Conservation (phyloP, 2,329 filamentous ascomycete species). For the Pseudogymnoascus sp. region DNA sequence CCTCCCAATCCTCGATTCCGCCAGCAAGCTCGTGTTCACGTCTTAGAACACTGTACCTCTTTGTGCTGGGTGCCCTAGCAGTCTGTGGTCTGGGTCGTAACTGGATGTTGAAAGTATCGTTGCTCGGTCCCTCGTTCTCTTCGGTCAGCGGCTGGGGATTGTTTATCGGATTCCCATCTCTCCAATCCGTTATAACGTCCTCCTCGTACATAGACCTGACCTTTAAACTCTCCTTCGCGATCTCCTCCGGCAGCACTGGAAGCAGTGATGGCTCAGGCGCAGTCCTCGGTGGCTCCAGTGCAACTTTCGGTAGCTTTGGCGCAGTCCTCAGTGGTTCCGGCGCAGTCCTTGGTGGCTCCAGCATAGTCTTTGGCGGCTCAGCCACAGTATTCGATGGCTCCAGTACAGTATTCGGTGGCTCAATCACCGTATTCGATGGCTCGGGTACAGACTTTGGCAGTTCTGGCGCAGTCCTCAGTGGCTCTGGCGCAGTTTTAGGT, state of each 20-base stretch:
- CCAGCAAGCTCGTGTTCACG: constrained; percentile 43
- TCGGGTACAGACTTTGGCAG: not conserved
- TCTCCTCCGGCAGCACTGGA: constrained; percentile 19
- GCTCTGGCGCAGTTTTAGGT: not conserved
- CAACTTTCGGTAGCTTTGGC: not conserved
- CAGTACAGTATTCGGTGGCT: not conserved
- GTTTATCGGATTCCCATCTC: constrained; percentile 1
- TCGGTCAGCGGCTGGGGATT: not conserved
- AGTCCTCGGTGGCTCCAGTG: not conserved
- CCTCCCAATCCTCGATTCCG: constrained; percentile 60
- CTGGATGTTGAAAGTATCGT: constrained; percentile 3
- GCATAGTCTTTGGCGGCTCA: not conserved
- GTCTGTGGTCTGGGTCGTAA: constrained; percentile 19
- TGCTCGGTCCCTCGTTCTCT: not conserved
- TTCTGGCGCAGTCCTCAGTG: not conserved
- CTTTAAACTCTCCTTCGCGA: constrained; percentile 29
- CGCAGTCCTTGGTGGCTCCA: not conserved
- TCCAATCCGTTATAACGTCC: constrained; percentile 12
- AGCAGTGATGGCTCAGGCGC: not conserved
- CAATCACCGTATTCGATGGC: not conserved
- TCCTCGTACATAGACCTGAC: constrained; percentile 31
- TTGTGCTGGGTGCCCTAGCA: constrained; percentile 17
- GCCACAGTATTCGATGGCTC: not conserved
- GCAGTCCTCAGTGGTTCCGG: not conserved
- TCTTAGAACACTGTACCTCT: constrained; percentile 26